These are phyloP conservation scores for Scheffersomyces segobiensis DNA, from an alignment of 1,139 yeast genomes.

Conservation along the genomic window DNA sequence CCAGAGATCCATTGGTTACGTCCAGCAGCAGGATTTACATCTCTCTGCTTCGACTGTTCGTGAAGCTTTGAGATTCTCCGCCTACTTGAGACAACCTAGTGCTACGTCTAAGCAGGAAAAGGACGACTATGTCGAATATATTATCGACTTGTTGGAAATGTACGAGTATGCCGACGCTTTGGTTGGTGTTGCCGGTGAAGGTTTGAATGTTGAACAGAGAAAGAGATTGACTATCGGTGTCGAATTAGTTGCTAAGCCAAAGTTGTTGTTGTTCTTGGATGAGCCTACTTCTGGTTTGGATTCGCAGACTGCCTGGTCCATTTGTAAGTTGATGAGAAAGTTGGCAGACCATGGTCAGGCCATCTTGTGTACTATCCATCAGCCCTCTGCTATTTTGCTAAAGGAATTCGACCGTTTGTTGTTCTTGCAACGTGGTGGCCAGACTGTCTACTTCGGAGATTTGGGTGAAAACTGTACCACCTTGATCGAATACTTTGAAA, in stretches of 20 bases:
- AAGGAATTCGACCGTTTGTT: conserved; percentile 77
- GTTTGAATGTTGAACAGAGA: conserved; percentile 80
- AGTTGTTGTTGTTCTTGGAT: conserved; percentile 75
- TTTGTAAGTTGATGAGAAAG: conserved; percentile 72
- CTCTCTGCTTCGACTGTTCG: conserved; percentile 74
- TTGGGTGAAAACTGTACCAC: conserved; percentile 64
- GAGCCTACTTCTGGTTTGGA: conserved; percentile 95
- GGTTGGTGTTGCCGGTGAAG: conserved; percentile 81
- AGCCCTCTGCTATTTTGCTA: conserved; percentile 76
- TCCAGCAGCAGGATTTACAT: conserved; percentile 82
- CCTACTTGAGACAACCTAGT: conserved; percentile 70
- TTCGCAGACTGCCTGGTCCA: conserved; percentile 90
- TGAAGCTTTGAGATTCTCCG: conserved; percentile 73
- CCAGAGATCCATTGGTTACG: conserved; percentile 82
- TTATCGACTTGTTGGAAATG: conserved; percentile 72
- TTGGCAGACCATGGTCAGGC: conserved; percentile 81
- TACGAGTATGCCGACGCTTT: conserved; percentile 73
- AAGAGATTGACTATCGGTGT: conserved; percentile 85
- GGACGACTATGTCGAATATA: conserved; percentile 69
- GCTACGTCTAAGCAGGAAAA: conserved; percentile 57
- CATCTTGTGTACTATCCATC: conserved; percentile 79
- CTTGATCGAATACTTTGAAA: conserved; percentile 68
- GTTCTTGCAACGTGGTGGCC: conserved; percentile 72
- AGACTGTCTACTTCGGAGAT: conserved; percentile 80
- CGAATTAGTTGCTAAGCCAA: conserved; percentile 86